Percentiles rank a stretch among this genome's conserved stretches.
Conservation (phyloP, 1,284 basidiomycete species). For the Leccinum ponderosum region DNA sequence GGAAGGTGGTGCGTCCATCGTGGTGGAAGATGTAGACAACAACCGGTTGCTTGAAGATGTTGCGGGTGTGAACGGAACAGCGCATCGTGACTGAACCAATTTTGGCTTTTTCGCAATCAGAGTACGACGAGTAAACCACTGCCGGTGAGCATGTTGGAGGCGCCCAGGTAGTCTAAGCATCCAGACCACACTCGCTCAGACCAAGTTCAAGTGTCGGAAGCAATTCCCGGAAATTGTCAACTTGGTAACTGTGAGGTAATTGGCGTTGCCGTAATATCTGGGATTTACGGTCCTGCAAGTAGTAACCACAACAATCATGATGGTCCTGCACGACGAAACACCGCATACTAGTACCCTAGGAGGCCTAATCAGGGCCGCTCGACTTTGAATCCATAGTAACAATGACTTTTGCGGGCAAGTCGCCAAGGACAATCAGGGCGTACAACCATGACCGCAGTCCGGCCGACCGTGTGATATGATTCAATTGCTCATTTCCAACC, state of each 20-base stretch:
- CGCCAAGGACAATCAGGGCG: neutral
- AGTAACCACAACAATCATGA: neutral
- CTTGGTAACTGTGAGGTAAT: neutral
- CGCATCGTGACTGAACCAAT: neutral
- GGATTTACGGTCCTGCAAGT: neutral
- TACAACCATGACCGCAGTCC: neutral
- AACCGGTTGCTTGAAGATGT: neutral
- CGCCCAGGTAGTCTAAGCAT: constrained; percentile 13
- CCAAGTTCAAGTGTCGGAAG: neutral
- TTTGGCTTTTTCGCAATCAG: constrained; percentile 2
- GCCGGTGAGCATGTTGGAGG: constrained; percentile 1
- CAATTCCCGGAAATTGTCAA: neutral
- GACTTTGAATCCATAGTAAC: neutral
- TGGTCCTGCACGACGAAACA: neutral
- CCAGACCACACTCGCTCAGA: neutral
- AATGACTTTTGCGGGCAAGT: neutral
- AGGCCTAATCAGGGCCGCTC: neutral
- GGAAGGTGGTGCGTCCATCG: constrained; percentile 9
- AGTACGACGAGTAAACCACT: neutral
- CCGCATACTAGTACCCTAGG: neutral
- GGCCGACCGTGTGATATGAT: neutral
- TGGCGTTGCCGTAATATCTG: neutral
- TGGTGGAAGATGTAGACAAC: constrained; percentile 2
- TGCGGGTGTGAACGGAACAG: neutral
- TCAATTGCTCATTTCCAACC: neutral